phyloP scores from a whole-genome alignment of 352 stramenopile species.

The Phytophthora constricta region DNA sequence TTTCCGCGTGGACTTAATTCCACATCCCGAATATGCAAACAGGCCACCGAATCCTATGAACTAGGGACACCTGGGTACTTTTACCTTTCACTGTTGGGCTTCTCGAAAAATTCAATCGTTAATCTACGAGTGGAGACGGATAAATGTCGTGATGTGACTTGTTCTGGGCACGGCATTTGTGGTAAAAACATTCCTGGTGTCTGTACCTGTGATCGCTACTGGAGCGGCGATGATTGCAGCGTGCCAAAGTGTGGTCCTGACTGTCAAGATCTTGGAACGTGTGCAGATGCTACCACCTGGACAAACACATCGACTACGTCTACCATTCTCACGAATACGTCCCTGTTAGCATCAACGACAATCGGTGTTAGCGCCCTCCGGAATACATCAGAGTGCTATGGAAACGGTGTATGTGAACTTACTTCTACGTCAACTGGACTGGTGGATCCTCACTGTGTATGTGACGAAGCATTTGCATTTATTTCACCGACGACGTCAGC shows the following conservation, averaged over 20 bases:
- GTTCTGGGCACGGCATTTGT: conserved; percentile 63
- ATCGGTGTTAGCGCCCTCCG: conserved; percentile 46
- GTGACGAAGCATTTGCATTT: conserved; percentile 72
- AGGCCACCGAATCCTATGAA: conserved; percentile 58
- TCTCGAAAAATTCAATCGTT: conserved; percentile 35
- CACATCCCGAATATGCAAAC: conserved; percentile 59
- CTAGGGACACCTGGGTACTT: conserved; percentile 68
- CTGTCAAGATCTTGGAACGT: conserved; percentile 68
- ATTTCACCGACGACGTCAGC: conserved; percentile 37
- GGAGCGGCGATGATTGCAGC: conserved; percentile 77
- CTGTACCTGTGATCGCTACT: conserved; percentile 78
- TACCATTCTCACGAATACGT: neutral
- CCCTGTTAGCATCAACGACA: conserved; percentile 15
- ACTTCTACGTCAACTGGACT: conserved; percentile 15
- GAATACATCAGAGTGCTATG: conserved; percentile 74
- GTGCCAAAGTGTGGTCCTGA: conserved; percentile 75
- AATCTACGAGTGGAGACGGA: conserved; percentile 62
- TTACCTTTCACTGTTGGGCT: conserved; percentile 76
- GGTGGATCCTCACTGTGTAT: conserved; percentile 54
- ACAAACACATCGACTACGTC: neutral
- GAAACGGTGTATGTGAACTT: conserved; percentile 69
- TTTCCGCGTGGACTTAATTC: conserved; percentile 71
- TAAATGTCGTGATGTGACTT: conserved; percentile 69
- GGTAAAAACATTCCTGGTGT: conserved; percentile 70
- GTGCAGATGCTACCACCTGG: conserved; percentile 33